phyloP scores from a whole-genome alignment of 768 basidiomycete genomes.

The Termitomyces sp. region DNA sequence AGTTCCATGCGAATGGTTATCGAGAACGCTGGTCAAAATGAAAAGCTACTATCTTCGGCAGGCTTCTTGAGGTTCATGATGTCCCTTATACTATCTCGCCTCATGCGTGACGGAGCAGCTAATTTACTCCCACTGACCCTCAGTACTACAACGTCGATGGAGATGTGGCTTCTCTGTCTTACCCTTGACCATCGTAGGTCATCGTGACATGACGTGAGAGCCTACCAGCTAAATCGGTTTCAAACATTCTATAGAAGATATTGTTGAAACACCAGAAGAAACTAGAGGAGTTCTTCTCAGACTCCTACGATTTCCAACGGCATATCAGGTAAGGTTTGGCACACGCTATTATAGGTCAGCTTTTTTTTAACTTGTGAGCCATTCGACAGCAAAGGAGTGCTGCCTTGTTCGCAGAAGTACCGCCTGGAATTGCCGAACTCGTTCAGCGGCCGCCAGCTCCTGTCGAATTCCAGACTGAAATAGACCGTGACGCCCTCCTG shows the following conservation, averaged over 20 bases:
- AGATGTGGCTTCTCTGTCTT: slow-evolving; percentile 37
- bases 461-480: slow-evolving; percentile 1
- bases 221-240: neutral
- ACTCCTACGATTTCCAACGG: slow-evolving; percentile 36
- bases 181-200: slow-evolving; percentile 33
- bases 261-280: slow-evolving; percentile 30
- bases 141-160: slow-evolving; percentile 19
- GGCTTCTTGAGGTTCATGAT: slow-evolving; percentile 35
- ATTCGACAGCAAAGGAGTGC: neutral
- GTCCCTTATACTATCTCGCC: slow-evolving; percentile 18
- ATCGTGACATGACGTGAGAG: neutral
- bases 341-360: neutral
- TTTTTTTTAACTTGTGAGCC: neutral
- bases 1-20: slow-evolving; percentile 55
- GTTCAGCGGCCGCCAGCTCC: neutral
- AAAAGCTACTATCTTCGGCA: slow-evolving; percentile 34
- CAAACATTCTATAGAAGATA: slow-evolving; percentile 20
- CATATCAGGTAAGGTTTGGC: slow-evolving; percentile 4
- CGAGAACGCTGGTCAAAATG: slow-evolving; percentile 48
- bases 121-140: neutral
- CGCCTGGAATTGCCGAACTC: neutral
- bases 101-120: slow-evolving; percentile 7
- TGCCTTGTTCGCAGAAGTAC: neutral
- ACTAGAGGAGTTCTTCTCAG: slow-evolving; percentile 35
- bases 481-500: slow-evolving; percentile 22